Percentiles rank a stretch among this genome's conserved stretches.
Conservation (phyloP, 768 basidiomycete species). For the Scleroderma bovista region DNA sequence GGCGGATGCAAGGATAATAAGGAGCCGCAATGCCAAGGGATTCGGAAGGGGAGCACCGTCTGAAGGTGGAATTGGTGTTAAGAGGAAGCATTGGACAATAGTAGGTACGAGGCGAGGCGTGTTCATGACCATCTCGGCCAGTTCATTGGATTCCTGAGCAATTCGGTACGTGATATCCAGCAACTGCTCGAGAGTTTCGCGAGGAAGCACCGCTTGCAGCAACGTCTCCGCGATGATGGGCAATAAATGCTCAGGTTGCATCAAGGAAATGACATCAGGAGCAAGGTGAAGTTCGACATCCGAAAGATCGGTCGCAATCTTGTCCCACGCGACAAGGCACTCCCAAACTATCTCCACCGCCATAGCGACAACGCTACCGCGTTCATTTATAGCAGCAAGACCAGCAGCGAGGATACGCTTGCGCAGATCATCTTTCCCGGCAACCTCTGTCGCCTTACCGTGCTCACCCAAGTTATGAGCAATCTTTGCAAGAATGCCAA, state of each 20-base stretch:
- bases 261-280: conserved; percentile 12
- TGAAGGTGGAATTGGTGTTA: conserved; percentile 43
- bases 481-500: conserved; percentile 63
- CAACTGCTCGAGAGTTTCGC: conserved; percentile 49
- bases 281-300: conserved; percentile 40
- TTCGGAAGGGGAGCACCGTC: conserved; percentile 30
- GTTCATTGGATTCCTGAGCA: conserved; percentile 49
- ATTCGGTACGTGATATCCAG: conserved; percentile 56
- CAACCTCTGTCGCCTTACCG: conserved; percentile 9
- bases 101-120: conserved; percentile 48
- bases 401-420: conserved; percentile 63
- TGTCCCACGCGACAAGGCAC: conserved; percentile 64
- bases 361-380: conserved; percentile 58
- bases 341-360: conserved; percentile 75
- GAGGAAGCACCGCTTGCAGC: conserved; percentile 38
- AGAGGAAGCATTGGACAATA: conserved; percentile 52
- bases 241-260: conserved; percentile 40
- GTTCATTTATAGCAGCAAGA: conserved; percentile 57
- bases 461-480: conserved; percentile 30
- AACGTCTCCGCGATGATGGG: conserved; percentile 42
- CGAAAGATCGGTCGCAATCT: conserved; percentile 19
- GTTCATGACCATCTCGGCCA: conserved; percentile 46
- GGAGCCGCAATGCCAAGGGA: conserved; percentile 49
- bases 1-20: conserved; percentile 52
- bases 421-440: conserved; percentile 38